Base-by-base conservation (phyloP, 345 rosid species). In the Physaria fendleri region DNA sequence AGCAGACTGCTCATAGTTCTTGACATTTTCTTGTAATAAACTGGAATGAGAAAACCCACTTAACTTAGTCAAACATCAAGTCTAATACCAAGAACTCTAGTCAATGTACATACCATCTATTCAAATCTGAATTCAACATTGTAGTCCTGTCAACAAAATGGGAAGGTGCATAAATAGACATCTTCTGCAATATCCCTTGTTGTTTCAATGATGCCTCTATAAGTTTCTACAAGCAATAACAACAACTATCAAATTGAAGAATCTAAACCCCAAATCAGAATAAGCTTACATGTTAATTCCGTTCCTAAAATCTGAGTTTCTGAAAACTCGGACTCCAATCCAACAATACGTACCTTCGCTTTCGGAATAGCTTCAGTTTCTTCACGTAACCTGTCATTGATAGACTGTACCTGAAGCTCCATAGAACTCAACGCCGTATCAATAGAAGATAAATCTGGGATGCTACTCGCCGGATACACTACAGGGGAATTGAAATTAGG, bases 401-500 rank as follows among this genome's bases (percentile, higher is more conserved):
- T 88, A 14, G 87, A 80, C 53, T 84, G 85, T 1, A 82, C 80
- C 59, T 89, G 99, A 58, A 77, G 76, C 85, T 89, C 95, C 89
- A 85, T 82, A 5, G 91, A 81, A 72, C 78, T 84, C 74, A 92
- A 49, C 29, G 94, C 71, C 0, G 85, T 52, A 18, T 84, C 97
- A 4, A 93, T 71, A 33, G 87, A 90, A 45, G 81, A 76, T 51
- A 88, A 66, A 71, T 88, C 95, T 2, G 87, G 38, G 39, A 85
- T 56, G 67, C 73, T 84, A 56, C 84, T 85, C 49, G 78, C 87
- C 25, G 95, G 87, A 65, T 81, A 85, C 98, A 88, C 96, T 91
- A 77, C 23, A 15, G 0, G 14, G 14, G 34, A 35, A 6, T 0
- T 20, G 13, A 37, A 21, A 16, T 9, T 38, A 11, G 8, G 4